Evolutionary conservation across 768 basidiomycete species (phyloP).

Genomic region (Sporobolomyces pararoseus): DNA sequence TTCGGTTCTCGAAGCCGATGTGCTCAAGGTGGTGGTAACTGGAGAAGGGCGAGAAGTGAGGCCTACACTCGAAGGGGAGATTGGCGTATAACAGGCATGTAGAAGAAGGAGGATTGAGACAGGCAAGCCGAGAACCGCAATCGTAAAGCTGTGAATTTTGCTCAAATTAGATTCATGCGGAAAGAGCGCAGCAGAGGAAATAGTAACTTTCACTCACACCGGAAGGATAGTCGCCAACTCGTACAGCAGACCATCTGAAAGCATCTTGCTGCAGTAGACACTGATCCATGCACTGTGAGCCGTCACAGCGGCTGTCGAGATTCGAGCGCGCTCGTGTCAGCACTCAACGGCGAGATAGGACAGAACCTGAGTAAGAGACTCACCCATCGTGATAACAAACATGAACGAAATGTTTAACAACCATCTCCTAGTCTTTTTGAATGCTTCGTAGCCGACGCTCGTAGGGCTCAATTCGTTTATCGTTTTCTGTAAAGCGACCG

Average conservation of each 20-base stretch:
- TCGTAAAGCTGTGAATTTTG: constrained; percentile 3
- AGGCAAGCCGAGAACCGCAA: neutral
- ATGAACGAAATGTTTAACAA: neutral
- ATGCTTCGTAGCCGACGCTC: neutral
- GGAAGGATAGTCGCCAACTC: constrained; percentile 5
- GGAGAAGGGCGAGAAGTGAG: neutral
- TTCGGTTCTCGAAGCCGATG: neutral
- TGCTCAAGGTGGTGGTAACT: neutral
- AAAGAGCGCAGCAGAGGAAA: neutral
- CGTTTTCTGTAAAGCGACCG: neutral
- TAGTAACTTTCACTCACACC: neutral
- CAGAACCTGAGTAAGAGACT: neutral
- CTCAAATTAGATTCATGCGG: no score
- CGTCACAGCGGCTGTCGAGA: neutral
- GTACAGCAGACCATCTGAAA: neutral
- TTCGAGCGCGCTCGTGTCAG: no score
- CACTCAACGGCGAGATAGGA: no score
- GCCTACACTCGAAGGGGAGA: neutral
- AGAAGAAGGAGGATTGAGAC: constrained; percentile 3
- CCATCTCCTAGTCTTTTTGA: constrained; percentile 9
- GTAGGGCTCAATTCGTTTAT: neutral
- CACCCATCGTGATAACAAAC: constrained; percentile 8
- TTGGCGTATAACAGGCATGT: neutral
- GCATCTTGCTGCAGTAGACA: neutral
- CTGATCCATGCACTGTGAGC: constrained; percentile 6